Evolutionary conservation across 768 basidiomycete genomes (phyloP).

Genomic region (Leccinum sublutescens): DNA sequence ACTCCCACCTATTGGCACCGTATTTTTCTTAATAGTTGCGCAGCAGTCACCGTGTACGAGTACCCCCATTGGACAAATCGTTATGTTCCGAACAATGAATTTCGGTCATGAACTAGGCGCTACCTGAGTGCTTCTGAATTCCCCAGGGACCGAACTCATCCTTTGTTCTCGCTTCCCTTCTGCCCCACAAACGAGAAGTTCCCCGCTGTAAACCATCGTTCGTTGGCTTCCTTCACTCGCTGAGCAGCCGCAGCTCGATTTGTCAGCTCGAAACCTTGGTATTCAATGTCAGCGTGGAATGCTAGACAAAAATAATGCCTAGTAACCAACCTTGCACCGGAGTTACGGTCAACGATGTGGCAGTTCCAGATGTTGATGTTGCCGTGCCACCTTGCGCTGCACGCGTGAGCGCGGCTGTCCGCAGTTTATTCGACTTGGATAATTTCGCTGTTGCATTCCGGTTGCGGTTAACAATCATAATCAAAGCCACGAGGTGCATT

Average conservation of each 20-base stretch:
- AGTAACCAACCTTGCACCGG: constrained; percentile 79
- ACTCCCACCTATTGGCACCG: constrained; percentile 14
- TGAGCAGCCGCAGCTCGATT: constrained; percentile 86
- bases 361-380: constrained; percentile 72
- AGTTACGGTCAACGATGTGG: constrained; percentile 91
- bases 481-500: neutral
- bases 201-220: constrained; percentile 91
- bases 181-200: constrained; percentile 77
- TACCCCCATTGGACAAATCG: constrained; percentile 7
- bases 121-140: neutral
- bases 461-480: neutral
- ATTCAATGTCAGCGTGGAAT: constrained; percentile 15
- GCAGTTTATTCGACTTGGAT: constrained; percentile 90
- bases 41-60: constrained; percentile 15
- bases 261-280: constrained; percentile 85
- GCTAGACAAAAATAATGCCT: neutral
- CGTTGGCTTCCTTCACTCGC: constrained; percentile 93
- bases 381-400: constrained; percentile 57
- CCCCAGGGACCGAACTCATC: constrained; percentile 16
- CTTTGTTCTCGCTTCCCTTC: constrained; percentile 36
- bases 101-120: neutral
- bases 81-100: constrained; percentile 6
- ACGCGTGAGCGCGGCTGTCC: constrained; percentile 79
- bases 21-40: constrained; percentile 17
- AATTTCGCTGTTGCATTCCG: constrained; percentile 70